Base-by-base conservation (phyloP, 257 asterid species). In the Forsythia viridissima region DNA sequence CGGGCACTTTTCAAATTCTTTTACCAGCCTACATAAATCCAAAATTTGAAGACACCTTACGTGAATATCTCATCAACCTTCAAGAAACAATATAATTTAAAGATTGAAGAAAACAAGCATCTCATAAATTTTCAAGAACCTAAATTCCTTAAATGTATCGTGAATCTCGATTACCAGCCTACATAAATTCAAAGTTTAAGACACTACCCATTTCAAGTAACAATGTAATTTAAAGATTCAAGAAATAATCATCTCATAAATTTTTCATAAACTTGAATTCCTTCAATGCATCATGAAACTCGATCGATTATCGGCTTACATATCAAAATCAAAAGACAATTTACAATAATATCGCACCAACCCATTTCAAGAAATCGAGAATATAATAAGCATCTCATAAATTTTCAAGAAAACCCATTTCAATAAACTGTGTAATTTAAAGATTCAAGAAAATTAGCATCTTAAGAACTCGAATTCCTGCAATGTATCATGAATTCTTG, bases 1-100 rank as follows among this genome's bases (percentile, higher is more conserved):
- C 42, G 81, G 83, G 46, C 74, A 69, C 71, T 80, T 68, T 18
- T 15, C 36, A 59, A 65, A 79, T 71, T 48, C 81, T 36, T 75
- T 85, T 48, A 76, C 80, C 83, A 85, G 83, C 84, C 85, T 84
- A 68, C 80, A 30, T 10, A 81, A 20, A 70, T 21, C n/a, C 18
- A 63, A 63, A 24, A 21, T 63, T 63, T 16, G 75, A 80, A 70
- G 37, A 30, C 76, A 73, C 42, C 13, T 70, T 72, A 76, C 73
- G 74, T 80, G 57, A 82, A 72, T 66, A 66, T 79, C 83, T 52
- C 75, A 55, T 59, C 70, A 68, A 79, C 72, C 75, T 39, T 11
- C 9, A 38, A n/a, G 66, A 57, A 30, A n/a, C 30, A n/a, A 61
- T 20, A 21, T 61, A 30, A 63, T 63, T 63, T 16, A 63, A 30